Conservation (phyloP, 1,284 basidiomycete species). For the Puccinia coronata region DNA sequence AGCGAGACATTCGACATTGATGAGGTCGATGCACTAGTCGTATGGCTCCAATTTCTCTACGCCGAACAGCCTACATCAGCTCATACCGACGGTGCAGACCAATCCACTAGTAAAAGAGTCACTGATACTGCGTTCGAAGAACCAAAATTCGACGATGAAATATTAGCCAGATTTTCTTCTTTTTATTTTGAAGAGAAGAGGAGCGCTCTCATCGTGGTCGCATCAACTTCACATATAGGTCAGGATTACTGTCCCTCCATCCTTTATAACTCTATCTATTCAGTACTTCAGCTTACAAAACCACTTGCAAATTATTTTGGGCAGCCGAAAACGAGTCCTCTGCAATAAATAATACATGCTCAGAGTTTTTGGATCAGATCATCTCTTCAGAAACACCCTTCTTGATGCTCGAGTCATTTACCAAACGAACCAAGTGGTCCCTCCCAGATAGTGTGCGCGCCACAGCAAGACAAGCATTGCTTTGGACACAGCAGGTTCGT, state of each 20-base stretch:
- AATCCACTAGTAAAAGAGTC: neutral
- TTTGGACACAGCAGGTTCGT: constrained; percentile 48
- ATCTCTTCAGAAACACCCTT: constrained; percentile 34
- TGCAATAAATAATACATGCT: constrained; percentile 34
- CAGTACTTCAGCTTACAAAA: neutral
- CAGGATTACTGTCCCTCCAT: neutral
- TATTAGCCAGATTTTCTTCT: constrained; percentile 20
- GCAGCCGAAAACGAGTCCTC: constrained; percentile 45
- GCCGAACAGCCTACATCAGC: neutral
- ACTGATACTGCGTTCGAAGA: constrained; percentile 5
- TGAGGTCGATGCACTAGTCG: constrained; percentile 30
- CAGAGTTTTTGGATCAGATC: constrained; percentile 32
- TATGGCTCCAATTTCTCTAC: constrained; percentile 46
- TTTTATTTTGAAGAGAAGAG: constrained; percentile 49
- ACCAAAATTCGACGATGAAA: constrained; percentile 27
- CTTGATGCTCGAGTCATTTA: constrained; percentile 27
- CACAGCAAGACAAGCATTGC: constrained; percentile 38
- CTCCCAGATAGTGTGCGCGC: constrained; percentile 28
- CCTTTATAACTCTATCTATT: neutral
- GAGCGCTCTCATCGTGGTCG: constrained; percentile 40
- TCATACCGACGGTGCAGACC: neutral
- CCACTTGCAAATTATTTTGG: neutral
- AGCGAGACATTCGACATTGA: constrained; percentile 33
- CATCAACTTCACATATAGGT: constrained; percentile 41
- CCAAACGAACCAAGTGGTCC: constrained; percentile 36